Evolutionary conservation across 768 basidiomycete genomes (phyloP), one percentile per base, ranked within the genome.

Genomic region (Panellus pusillus): DNA sequence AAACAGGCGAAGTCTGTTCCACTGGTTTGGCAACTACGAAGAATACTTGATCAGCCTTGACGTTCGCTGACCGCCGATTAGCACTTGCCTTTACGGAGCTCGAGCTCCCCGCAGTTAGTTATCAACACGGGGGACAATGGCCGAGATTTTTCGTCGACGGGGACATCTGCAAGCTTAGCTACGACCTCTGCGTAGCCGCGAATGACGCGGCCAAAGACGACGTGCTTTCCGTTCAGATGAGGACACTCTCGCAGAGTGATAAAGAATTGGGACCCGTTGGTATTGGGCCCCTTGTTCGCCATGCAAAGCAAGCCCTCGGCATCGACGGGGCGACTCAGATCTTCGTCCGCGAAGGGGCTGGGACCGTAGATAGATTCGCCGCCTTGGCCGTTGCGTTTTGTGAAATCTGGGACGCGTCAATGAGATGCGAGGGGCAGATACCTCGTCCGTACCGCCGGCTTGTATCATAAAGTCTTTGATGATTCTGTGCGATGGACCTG

Each of bases 241-340:
- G 85, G 81, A 55, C 88, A 84, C 14, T 81, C 78, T n/a, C 80
- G 76, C 11, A 95, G 77, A 18, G 93, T 92, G 57, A 94, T 75
- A 66, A 95, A 94, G 66, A 88, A 95, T 59, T 95, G 93, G 1
- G 87, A 89, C 35, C 86, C 84, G 60, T 94, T 95, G 32, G 93
- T 94, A 69, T 89, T 75, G 0, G 87, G 84, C 3, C 89, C 89
- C 58, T 81, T 80, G 68, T 96, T 96, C 9, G 93, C 93, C 93
- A 95, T 96, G 63, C 90, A 91, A 11, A 96, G 73, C 24, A 95
- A 71, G 71, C 85, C 91, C 64, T 83, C 80, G 0, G 81, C 68
- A 59, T 93, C 87, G 18, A 91, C 69, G 0, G 81, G 74, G 29
- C 74, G 77, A 38, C 74, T 72, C 29, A 93, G 72, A 65, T 91